Evolutionary conservation across 2,329 filamentous ascomycete genomes (phyloP).

Genomic region (Xylariaceae sp.): DNA sequence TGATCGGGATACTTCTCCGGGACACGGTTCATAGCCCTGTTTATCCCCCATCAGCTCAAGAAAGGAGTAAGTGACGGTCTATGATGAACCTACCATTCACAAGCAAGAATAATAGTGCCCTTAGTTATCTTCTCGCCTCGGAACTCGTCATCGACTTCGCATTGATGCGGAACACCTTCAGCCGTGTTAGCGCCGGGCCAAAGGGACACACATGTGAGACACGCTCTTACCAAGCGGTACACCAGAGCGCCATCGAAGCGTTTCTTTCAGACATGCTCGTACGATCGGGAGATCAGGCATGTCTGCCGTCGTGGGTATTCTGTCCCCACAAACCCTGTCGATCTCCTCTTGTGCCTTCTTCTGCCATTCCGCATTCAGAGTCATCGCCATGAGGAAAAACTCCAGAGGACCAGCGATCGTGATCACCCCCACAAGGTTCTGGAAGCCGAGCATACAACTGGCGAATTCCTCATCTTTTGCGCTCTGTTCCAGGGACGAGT

Average conservation of each 20-base stretch:
- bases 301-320: slow-evolving; percentile 47
- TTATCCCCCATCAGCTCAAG: not conserved
- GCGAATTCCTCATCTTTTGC: slow-evolving; percentile 42
- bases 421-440: slow-evolving; percentile 46
- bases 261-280: slow-evolving; percentile 53
- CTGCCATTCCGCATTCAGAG: slow-evolving; percentile 48
- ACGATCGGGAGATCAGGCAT: slow-evolving; percentile 47
- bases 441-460: slow-evolving; percentile 47
- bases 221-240: slow-evolving; percentile 42
- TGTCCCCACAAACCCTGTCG: slow-evolving; percentile 49
- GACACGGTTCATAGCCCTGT: slow-evolving; percentile 53
- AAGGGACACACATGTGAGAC: not conserved
- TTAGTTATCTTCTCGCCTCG: slow-evolving; percentile 44
- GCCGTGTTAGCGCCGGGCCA: slow-evolving; percentile 1
- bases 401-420: slow-evolving; percentile 45
- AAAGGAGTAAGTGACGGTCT: not conserved
- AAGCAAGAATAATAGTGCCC: slow-evolving; percentile 44
- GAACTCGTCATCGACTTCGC: slow-evolving; percentile 42
- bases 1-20: slow-evolving; percentile 55
- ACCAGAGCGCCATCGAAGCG: slow-evolving; percentile 51
- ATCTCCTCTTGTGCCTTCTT: slow-evolving; percentile 51
- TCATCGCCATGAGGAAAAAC: slow-evolving; percentile 49
- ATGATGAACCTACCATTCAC: slow-evolving; percentile 40
- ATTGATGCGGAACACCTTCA: slow-evolving; percentile 44
- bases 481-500: slow-evolving; percentile 36